Evolutionary conservation across 768 basidiomycete species (phyloP).

Genomic region (Termitomyces sp.): DNA sequence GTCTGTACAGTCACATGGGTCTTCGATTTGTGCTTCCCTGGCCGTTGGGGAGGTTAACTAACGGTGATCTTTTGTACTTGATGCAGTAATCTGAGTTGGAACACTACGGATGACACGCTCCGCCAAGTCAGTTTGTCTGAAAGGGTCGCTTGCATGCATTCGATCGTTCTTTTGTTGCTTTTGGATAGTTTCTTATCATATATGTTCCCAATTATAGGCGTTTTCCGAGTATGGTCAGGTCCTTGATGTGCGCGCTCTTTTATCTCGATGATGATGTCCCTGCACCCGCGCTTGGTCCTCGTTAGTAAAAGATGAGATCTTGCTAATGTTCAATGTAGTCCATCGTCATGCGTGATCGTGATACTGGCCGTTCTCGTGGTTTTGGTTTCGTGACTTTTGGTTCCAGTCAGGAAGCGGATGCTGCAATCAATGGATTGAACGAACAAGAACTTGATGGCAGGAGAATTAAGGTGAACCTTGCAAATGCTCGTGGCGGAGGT

Average conservation of each 20-base stretch:
- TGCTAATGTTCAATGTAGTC: slow-evolving; percentile 57
- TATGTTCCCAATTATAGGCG: slow-evolving; percentile 59
- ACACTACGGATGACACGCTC: slow-evolving; percentile 90
- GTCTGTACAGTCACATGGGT: slow-evolving; percentile 58
- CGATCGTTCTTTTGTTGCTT: slow-evolving; percentile 22
- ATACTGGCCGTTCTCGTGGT: slow-evolving; percentile 94
- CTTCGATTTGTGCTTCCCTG: slow-evolving; percentile 42
- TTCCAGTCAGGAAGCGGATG: slow-evolving; percentile 58
- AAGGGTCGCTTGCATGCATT: slow-evolving; percentile 24
- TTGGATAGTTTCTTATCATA: slow-evolving; percentile 45
- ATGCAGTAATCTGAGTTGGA: slow-evolving; percentile 92
- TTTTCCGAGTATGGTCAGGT: slow-evolving; percentile 81
- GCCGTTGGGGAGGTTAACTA: slow-evolving; percentile 46
- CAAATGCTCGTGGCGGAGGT: slow-evolving; percentile 60
- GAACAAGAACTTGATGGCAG: slow-evolving; percentile 94
- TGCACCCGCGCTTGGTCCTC: slow-evolving; percentile 16
- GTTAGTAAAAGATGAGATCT: slow-evolving; percentile 27
- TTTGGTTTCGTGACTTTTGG: slow-evolving; percentile 93
- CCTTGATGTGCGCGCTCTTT: slow-evolving; percentile 78
- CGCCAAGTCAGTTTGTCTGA: slow-evolving; percentile 73
- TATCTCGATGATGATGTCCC: slow-evolving; percentile 13
- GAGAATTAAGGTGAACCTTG: slow-evolving; percentile 83
- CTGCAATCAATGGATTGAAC: slow-evolving; percentile 73
- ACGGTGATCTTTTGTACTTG: slow-evolving; percentile 45
- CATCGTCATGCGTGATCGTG: slow-evolving; percentile 98